These are phyloP conservation scores for Rhynchospora pubera DNA, from an alignment of 176 grass and related monocot species.

Conservation along the genomic window DNA sequence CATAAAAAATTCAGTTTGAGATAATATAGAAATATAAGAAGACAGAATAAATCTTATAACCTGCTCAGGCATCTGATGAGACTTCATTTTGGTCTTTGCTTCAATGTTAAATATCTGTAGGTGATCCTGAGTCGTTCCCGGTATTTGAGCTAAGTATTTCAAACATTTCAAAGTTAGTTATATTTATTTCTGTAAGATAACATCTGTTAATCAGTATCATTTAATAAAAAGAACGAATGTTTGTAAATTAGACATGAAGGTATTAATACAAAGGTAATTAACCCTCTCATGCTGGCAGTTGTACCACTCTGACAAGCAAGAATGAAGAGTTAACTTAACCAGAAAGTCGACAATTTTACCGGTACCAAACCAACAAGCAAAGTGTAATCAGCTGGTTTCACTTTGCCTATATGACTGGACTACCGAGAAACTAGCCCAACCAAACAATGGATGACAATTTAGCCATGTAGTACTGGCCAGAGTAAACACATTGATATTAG, in stretches of 20 bases:
- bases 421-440: background rate
- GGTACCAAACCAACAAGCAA: background rate
- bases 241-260: background rate
- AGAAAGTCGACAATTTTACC: background rate
- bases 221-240: background rate
- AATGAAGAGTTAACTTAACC: background rate
- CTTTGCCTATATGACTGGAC: background rate
- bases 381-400: background rate
- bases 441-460: background rate
- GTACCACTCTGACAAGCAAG: background rate
- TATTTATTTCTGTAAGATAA: background rate
- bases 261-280: background rate
- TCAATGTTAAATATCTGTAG: slow-evolving; percentile 96
- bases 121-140: slow-evolving; percentile 81
- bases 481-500: background rate
- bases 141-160: slow-evolving; percentile 66
- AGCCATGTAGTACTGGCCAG: background rate
- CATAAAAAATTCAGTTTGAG: background rate
- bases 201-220: background rate
- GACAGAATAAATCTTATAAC: slow-evolving; percentile 6
- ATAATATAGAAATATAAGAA: background rate
- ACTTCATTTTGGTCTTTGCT: slow-evolving; percentile 85
- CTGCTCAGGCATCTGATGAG: slow-evolving; percentile 95
- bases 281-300: background rate
- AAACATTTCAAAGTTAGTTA: background rate